phyloP scores from a whole-genome alignment of 2,329 filamentous ascomycete species.

The Monilinia fructicola region DNA sequence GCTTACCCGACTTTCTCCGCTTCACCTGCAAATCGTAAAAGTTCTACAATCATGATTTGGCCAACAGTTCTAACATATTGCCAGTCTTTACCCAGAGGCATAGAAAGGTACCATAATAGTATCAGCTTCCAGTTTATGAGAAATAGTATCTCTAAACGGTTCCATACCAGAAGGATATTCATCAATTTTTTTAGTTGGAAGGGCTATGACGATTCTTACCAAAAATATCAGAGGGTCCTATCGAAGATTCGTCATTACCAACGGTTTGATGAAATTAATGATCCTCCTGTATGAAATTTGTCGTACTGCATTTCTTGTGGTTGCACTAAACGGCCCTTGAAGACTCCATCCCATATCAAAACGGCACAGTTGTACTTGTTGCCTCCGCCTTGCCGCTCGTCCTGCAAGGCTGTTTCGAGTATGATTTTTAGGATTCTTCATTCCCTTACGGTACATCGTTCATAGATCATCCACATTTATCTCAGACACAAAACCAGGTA shows the following conservation, averaged over 20 bases:
- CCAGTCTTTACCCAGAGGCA: slow-evolving; percentile 3
- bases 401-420: slow-evolving; percentile 6
- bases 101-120: background rate
- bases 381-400: background rate
- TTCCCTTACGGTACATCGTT: background rate
- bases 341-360: background rate
- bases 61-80: background rate
- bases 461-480: background rate
- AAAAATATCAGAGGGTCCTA: background rate
- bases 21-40: background rate
- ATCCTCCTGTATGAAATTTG: background rate
- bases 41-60: background rate
- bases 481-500: no score
- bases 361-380: background rate
- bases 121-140: background rate
- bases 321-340: slow-evolving; percentile 4
- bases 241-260: background rate
- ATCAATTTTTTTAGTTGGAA: background rate
- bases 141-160: background rate
- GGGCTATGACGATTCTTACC: background rate
- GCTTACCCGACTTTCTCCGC: slow-evolving; percentile 8
- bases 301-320: background rate
- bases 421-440: background rate
- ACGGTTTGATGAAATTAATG: background rate
- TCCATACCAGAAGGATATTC: background rate